Conservation (phyloP, 768 basidiomycete genomes). For the Coprinopsis marcescibilis region DNA sequence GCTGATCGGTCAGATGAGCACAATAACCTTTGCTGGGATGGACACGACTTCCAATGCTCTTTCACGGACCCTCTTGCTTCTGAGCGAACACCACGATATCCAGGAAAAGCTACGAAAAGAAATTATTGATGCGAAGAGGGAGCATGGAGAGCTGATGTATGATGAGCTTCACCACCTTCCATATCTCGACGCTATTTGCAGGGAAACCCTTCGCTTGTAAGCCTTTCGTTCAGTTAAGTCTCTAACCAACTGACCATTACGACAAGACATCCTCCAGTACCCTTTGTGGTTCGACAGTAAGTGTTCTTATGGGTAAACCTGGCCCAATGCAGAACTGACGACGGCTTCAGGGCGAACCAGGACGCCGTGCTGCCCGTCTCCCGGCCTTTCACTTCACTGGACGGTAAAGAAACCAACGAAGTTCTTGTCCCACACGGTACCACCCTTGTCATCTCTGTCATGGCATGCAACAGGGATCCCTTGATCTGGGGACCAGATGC, state of each 20-base stretch:
- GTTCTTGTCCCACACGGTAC: conserved; percentile 37
- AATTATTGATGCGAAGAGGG: conserved; percentile 23
- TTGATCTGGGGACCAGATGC: conserved; percentile 37
- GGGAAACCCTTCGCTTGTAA: conserved; percentile 35
- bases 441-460: conserved; percentile 32
- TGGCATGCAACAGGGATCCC: conserved; percentile 28
- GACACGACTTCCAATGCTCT: conserved; percentile 39
- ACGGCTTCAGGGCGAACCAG: conserved; percentile 10
- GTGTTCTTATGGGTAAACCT: background rate
- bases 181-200: conserved; percentile 35
- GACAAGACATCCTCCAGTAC: conserved; percentile 3
- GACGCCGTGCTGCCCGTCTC: conserved; percentile 36
- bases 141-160: conserved; percentile 23
- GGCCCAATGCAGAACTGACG: background rate
- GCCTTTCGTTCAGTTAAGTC: background rate
- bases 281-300: conserved; percentile 3
- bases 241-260: background rate
- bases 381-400: conserved; percentile 31
- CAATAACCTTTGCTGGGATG: conserved; percentile 34
- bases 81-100: conserved; percentile 28
- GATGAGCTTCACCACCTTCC: conserved; percentile 32
- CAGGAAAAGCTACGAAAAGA: conserved; percentile 34
- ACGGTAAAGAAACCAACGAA: conserved; percentile 29
- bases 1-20: conserved; percentile 35
- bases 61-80: conserved; percentile 25